Percentiles rank a stretch among this genome's conserved stretches.
Evolutionary conservation across 2,329 filamentous ascomycete species (phyloP).

Genomic region (Diplodia corticola): DNA sequence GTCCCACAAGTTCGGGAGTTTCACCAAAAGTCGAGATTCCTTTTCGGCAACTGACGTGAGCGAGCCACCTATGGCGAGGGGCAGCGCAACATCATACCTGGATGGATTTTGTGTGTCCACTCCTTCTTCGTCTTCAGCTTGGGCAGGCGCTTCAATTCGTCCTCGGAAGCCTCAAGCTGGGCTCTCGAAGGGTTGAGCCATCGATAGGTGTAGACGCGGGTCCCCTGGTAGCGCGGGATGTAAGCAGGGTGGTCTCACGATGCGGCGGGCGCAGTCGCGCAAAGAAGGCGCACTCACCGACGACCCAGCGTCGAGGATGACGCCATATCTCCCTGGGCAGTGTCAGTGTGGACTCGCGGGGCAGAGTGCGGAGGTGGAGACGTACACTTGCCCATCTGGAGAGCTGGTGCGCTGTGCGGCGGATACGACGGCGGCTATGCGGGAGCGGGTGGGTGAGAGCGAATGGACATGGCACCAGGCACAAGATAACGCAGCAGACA

Average conservation of each 20-base stretch:
- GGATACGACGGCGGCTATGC: slow-evolving; percentile 12
- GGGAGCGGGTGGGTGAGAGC: neutral
- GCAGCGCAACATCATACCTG: slow-evolving; percentile 55
- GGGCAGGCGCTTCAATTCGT: slow-evolving; percentile 70
- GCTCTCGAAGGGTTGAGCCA: slow-evolving; percentile 79
- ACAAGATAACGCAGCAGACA: neutral
- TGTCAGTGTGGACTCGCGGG: neutral
- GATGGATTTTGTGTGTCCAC: slow-evolving; percentile 92
- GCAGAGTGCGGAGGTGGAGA: slow-evolving; percentile 25
- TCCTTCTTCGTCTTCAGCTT: slow-evolving; percentile 79
- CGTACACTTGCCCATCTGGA: slow-evolving; percentile 46
- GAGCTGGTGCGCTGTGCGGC: slow-evolving; percentile 9
- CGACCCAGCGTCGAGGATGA: slow-evolving; percentile 96
- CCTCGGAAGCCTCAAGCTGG: slow-evolving; percentile 58
- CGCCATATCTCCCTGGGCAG: slow-evolving; percentile 69
- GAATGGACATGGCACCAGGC: slow-evolving; percentile 24
- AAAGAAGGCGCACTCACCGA: slow-evolving; percentile 56
- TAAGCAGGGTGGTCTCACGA: neutral
- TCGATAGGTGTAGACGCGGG: slow-evolving; percentile 88
- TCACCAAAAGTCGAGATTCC: slow-evolving; percentile 85
- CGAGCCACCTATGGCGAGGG: neutral
- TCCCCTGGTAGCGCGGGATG: slow-evolving; percentile 57
- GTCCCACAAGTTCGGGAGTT: slow-evolving; percentile 72
- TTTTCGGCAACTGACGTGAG: slow-evolving; percentile 29
- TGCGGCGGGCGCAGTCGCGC: neutral